Evolutionary conservation across 2,329 filamentous ascomycete species (phyloP), one percentile per base, ranked within the genome.

Genomic region (Aphanoascus verrucosus): DNA sequence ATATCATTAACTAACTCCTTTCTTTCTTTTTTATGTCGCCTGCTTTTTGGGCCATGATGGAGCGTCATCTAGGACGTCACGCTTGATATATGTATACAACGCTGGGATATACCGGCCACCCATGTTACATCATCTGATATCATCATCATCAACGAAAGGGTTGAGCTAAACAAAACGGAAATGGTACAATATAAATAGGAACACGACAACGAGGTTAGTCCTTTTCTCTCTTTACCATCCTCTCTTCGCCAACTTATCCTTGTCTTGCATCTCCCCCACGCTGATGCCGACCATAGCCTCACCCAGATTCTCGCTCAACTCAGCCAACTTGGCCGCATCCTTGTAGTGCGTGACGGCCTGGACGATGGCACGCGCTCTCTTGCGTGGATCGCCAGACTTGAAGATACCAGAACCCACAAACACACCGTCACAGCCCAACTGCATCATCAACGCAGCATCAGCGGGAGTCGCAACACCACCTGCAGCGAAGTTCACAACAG

Each of bases 391-490:
- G 15, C 91, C 91, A 4, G 83, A 88, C 81, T 97, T 97, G 81
- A 98, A 98, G 71, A 97, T 97, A 28, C 93, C 93, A 55, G 83
- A 89, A 28, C 93, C 93, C 35, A 98, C 93, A 67, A 98, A 98
- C 35, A 98, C 93, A 55, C 93, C 93, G 66, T 98, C 93, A 67
- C 93, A 97, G 56, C 93, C 93, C 59, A 98, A 77, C 77, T 97
- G 91, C 93, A 98, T 98, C 91, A 98, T 88, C 74, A 98, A 77
- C 1, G 93, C 93, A 0, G 93, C 93, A 71, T 98, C 93, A 0
- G 93, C 93, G 0, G 93, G 93, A 0, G 93, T 98, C n/a, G 93
- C 93, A n/a, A 98, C 86, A 55, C 93, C 93, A n/a, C 93, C 93
- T 2, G 93, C 93, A 0, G 93, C 93, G 63, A 98, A 97, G 77